Percentiles rank a stretch among this genome's conserved stretches.
phyloP scores from a whole-genome alignment of 441 rosid species.

The Biscutella laevigata region DNA sequence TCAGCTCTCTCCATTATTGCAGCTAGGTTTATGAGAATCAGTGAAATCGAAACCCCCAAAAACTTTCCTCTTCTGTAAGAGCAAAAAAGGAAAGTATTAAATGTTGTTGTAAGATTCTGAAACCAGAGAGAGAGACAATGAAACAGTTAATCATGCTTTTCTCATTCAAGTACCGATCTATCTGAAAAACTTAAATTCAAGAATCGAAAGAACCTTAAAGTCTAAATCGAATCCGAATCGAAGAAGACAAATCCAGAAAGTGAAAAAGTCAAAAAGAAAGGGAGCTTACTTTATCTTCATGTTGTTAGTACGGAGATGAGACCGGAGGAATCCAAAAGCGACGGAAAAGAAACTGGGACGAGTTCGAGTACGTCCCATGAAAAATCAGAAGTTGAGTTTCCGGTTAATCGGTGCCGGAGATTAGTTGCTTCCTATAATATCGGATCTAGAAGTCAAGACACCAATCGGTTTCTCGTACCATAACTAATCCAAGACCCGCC shows the following conservation, averaged over 20 bases:
- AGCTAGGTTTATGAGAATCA: constrained; percentile 78
- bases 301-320: constrained; percentile 37
- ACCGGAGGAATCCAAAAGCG: constrained; percentile 24
- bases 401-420: constrained; percentile 11
- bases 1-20: constrained; percentile 95
- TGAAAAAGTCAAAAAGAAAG: not conserved
- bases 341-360: constrained; percentile 21
- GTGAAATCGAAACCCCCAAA: constrained; percentile 72
- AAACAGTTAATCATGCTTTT: constrained; percentile 2
- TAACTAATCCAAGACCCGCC: not conserved
- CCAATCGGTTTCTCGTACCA: constrained; percentile 15
- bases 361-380: constrained; percentile 36
- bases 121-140: constrained; percentile 11
- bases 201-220: not conserved
- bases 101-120: constrained; percentile 3
- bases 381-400: constrained; percentile 15
- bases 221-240: not conserved
- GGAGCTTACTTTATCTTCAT: constrained; percentile 28
- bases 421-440: constrained; percentile 16
- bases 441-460: constrained; percentile 28
- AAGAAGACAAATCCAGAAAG: not conserved
- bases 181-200: too few relatives aligned
- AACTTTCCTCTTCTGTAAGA: constrained; percentile 56
- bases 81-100: not conserved
- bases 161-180: too few relatives aligned